A percentile compares a stretch with the other conserved stretches of the same genome.
Evolutionary conservation across 2,329 filamentous ascomycete genomes (phyloP).

Genomic region (Xylaria hypoxylon): DNA sequence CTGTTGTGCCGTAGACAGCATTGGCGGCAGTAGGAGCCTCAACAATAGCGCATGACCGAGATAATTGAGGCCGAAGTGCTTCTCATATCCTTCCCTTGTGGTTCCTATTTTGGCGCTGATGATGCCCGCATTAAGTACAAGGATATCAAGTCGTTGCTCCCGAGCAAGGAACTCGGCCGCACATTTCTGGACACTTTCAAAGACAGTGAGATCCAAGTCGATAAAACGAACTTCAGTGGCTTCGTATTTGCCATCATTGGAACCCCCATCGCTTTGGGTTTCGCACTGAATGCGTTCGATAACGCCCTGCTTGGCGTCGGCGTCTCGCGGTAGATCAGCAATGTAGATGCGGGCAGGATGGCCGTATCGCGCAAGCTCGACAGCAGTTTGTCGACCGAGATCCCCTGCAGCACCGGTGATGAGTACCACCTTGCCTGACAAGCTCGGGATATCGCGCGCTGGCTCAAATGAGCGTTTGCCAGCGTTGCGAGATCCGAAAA

Average conservation of each 20-base stretch:
- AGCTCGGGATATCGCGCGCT: slow-evolving; percentile 30
- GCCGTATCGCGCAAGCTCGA: slow-evolving; percentile 37
- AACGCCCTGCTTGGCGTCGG: background rate
- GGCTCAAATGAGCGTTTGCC: slow-evolving; percentile 29
- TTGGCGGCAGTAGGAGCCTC: slow-evolving; percentile 9
- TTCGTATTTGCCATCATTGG: background rate
- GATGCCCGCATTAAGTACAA: slow-evolving; percentile 37
- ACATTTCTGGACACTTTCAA: slow-evolving; percentile 20
- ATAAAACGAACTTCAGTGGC: slow-evolving; percentile 16
- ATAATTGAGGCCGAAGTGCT: slow-evolving; percentile 38
- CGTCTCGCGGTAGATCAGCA: background rate
- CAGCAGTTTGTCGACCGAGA: slow-evolving; percentile 10
- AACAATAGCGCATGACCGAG: slow-evolving; percentile 35
- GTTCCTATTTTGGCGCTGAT: slow-evolving; percentile 7
- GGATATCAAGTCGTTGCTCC: slow-evolving; percentile 29
- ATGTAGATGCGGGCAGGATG: slow-evolving; percentile 11
- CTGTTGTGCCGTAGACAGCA: slow-evolving; percentile 3
- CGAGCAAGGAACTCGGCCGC: slow-evolving; percentile 25
- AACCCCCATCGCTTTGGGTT: background rate
- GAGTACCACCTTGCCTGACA: slow-evolving; percentile 36
- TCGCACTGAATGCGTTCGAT: slow-evolving; percentile 6
- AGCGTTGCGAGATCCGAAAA: slow-evolving; percentile 9
- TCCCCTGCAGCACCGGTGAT: slow-evolving; percentile 34
- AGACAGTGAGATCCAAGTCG: slow-evolving; percentile 30
- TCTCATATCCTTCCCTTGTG: slow-evolving; percentile 35